Percentiles rank a stretch among this genome's conserved stretches.
Evolutionary conservation across 345 rosid genomes (phyloP).

Genomic region (Eucalyptus tenuipes): DNA sequence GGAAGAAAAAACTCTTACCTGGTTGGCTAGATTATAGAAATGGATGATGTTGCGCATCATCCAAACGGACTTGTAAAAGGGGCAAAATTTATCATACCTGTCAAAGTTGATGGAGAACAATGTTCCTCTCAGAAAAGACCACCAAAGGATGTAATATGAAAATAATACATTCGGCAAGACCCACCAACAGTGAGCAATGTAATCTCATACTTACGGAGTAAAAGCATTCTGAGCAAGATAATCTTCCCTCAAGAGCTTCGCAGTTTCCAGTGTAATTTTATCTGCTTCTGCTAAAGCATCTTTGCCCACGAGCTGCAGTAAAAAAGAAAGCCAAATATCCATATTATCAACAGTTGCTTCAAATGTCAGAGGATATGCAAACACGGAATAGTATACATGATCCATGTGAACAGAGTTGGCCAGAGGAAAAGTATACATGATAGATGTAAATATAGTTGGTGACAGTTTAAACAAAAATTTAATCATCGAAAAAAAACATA

Average conservation of each 20-base stretch:
- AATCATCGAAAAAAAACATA: constrained; percentile 1
- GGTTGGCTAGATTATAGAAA: constrained; percentile 91
- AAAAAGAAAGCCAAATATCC: not conserved
- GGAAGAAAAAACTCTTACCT: constrained; percentile 33
- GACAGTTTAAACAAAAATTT: not conserved
- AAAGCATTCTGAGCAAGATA: constrained; percentile 99
- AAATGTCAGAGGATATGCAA: not conserved
- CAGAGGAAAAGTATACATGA: not conserved
- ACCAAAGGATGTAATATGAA: not conserved
- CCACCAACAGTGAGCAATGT: not conserved
- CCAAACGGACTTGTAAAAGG: constrained; percentile 99
- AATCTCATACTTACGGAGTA: constrained; percentile 62
- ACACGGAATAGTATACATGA: not conserved
- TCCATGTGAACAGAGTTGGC: not conserved
- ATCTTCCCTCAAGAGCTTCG: constrained; percentile 98
- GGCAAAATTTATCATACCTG: constrained; percentile 97
- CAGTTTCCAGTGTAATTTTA: constrained; percentile 94
- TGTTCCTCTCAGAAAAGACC: not conserved
- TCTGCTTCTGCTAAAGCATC: constrained; percentile 97
- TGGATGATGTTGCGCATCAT: constrained; percentile 99
- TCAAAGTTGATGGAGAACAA: not conserved
- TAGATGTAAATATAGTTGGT: not conserved
- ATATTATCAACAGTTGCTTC: not conserved
- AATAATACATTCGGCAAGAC: not conserved
- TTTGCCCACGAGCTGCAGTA: constrained; percentile 90